A percentile compares a stretch with the other conserved stretches of the same genome.
phyloP scores from a whole-genome alignment of 208 protist species.

The Trypanosoma rangeli region DNA sequence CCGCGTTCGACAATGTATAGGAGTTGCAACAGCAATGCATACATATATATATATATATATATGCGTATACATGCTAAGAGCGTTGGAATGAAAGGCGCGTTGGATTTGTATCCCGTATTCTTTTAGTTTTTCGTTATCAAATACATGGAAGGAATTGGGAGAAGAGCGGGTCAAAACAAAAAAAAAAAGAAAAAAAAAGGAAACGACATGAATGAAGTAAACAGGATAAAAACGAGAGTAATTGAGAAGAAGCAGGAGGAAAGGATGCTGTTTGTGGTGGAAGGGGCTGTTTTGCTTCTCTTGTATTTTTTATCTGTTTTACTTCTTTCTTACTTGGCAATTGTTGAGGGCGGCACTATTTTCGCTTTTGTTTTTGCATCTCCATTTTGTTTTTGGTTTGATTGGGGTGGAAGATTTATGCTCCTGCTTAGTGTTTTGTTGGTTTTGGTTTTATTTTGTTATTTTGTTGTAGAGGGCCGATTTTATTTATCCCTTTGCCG shows the following conservation, averaged over 20 bases:
- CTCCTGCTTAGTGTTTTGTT: too few relatives aligned
- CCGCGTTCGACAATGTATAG: background rate
- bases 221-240: background rate
- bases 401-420: too few relatives aligned
- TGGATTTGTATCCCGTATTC: background rate
- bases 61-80: background rate
- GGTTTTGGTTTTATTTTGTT: too few relatives aligned
- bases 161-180: background rate
- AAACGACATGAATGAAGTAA: background rate
- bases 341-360: background rate
- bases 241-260: background rate
- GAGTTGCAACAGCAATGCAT: background rate
- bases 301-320: background rate
- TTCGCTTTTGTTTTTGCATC: too few relatives aligned
- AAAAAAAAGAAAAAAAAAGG: background rate
- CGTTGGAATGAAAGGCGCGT: too few relatives aligned
- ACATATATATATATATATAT: slow-evolving; percentile 24
- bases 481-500: slow-evolving; percentile 10
- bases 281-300: too few relatives aligned
- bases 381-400: too few relatives aligned
- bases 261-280: background rate
- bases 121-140: background rate
- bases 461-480: background rate
- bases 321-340: slow-evolving; percentile 13
- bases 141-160: background rate